Base-by-base conservation (phyloP, 2,329 filamentous ascomycete genomes). In the Colletotrichum lindemuthianum region DNA sequence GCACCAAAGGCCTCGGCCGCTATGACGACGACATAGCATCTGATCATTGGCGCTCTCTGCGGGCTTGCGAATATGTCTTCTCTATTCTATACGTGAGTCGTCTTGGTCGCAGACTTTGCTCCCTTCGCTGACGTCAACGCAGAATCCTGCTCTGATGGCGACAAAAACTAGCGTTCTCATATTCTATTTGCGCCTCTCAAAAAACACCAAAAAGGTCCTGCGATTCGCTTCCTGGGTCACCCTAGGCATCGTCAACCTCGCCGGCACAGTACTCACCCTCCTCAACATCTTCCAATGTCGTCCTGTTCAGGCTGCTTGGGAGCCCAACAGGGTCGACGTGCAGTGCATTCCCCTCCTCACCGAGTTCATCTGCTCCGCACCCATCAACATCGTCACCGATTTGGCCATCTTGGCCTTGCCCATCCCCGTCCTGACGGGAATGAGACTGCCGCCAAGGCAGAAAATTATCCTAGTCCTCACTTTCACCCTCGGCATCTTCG, bases 141-240 rank as follows among this genome's bases (percentile, higher is more conserved):
- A 94, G 89, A 96, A 97, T 73, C 93, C 93, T 11, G 90, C 92
- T 4, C 82, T 97, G 60, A 96, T 97, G 92, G 89, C 91, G 3
- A 93, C 92, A 54, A 97, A 97, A 78, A 93, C 92, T 0, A 96
- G 93, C n/a, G 92, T 97, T 70, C 83, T 97, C 63, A 84, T 96
- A 57, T 97, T 97, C 77, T 97, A 96, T 78, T 83, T 97, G 53
- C 90, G 90, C 44, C 83, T 97, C 51, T 92, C 92, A 33, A 90
- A 90, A 71, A 91, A 92, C 64, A 89, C 87, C 0, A 88, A 96
- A 69, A 87, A 88, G 67, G 82, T 94, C 53, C 90, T 97, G 69
- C 88, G 91, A 64, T 87, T 90, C 77, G 89, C 90, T n/a, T 96
- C 92, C n/a, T 93, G 93, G 81, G 82, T 85, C 5, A 93, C 92